phyloP scores from a whole-genome alignment of 192 early-diverging fungal species.

The Oehlia diaphana region DNA sequence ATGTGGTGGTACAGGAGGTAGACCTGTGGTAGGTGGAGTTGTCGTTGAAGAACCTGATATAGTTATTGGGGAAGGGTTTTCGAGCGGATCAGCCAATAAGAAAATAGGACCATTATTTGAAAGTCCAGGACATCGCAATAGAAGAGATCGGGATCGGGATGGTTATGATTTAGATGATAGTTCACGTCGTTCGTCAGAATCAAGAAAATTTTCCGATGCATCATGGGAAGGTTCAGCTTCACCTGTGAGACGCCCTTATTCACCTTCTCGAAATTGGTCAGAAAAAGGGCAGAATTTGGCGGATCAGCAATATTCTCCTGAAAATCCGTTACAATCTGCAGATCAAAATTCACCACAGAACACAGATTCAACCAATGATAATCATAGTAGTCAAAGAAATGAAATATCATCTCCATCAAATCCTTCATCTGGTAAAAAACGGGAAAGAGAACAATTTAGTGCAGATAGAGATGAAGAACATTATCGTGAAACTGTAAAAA shows the following conservation, averaged over 20 bases:
- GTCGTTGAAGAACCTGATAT: conserved; percentile 44
- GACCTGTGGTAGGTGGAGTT: conserved; percentile 40
- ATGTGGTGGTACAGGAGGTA: conserved; percentile 39
- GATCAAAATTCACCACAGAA: background rate
- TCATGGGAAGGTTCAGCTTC: conserved; percentile 13
- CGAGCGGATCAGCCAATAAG: conserved; percentile 27
- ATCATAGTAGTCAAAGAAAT: background rate
- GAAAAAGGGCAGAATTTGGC: background rate
- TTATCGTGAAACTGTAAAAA: background rate
- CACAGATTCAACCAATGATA: background rate
- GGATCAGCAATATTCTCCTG: background rate
- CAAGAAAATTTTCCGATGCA: conserved; percentile 20
- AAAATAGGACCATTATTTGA: conserved; percentile 2
- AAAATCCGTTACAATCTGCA: background rate
- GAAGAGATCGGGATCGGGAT: background rate
- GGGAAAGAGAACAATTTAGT: background rate
- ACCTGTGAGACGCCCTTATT: background rate
- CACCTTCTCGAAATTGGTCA: background rate
- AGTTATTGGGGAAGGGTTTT: conserved; percentile 31
- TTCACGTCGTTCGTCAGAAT: background rate
- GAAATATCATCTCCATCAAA: background rate
- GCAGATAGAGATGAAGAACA: background rate
- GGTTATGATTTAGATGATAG: conserved; percentile 1
- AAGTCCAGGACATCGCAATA: conserved; percentile 1
- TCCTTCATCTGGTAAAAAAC: background rate